These are phyloP conservation scores for Backusella tarrabulga DNA, from an alignment of 192 early-diverging fungal species.

Conservation along the genomic window DNA sequence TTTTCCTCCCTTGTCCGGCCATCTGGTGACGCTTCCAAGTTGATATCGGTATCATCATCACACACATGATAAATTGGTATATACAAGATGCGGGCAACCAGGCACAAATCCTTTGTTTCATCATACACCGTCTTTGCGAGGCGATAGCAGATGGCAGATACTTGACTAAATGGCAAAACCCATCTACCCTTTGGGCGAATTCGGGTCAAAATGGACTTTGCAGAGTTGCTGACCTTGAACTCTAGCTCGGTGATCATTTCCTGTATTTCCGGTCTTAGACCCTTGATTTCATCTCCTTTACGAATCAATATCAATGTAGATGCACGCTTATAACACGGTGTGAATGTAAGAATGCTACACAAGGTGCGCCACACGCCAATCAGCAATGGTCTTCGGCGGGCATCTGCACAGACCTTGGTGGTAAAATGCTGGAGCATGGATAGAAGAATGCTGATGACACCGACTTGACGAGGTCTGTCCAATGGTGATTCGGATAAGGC, in stretches of 20 bases:
- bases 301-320: background rate
- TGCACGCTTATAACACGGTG: slow-evolving; percentile 6
- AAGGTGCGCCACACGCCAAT: slow-evolving; percentile 19
- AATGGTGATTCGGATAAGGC: background rate
- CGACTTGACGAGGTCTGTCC: background rate
- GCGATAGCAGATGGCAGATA: background rate
- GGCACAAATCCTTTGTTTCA: background rate
- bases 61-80: background rate
- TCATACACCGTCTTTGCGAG: background rate
- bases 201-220: background rate
- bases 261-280: slow-evolving; percentile 5
- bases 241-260: slow-evolving; percentile 3
- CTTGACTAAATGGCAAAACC: too few species aligned
- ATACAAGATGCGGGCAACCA: background rate
- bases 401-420: background rate
- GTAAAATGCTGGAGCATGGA: slow-evolving; percentile 18
- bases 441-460: slow-evolving; percentile 13
- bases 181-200: background rate
- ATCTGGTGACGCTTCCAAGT: background rate
- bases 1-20: background rate
- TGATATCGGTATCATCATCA: background rate
- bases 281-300: background rate
- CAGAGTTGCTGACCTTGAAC: background rate
- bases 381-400: background rate
- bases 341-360: background rate